phyloP scores from a whole-genome alignment of 371 early-diverging fungal genomes.

The Nematocida sp. region DNA sequence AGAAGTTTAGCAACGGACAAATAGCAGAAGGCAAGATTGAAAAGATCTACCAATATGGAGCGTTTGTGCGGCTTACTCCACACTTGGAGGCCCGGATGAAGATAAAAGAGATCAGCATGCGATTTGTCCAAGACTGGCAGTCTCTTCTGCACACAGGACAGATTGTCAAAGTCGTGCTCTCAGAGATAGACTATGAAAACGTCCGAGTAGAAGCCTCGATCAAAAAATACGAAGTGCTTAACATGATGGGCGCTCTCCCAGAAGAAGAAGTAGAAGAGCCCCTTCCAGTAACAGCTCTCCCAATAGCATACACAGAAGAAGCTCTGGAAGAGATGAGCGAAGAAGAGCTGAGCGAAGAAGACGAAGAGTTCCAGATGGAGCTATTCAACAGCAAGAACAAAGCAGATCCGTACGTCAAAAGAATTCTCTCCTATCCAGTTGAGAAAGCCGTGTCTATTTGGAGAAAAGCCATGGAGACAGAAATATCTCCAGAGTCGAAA shows the following conservation, averaged over 20 bases:
- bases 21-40: constrained; percentile 10
- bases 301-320: constrained; percentile 1
- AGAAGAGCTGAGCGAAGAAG: not conserved
- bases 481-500: constrained; percentile 23
- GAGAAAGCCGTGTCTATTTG: not conserved
- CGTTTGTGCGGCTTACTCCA: not conserved
- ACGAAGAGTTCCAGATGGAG: constrained; percentile 42
- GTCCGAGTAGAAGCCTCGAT: constrained; percentile 35
- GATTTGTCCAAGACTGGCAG: constrained; percentile 40
- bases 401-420: constrained; percentile 19
- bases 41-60: constrained; percentile 32
- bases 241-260: not conserved
- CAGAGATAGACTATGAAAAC: constrained; percentile 38
- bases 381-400: constrained; percentile 42
- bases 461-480: not conserved
- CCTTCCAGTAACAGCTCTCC: not conserved
- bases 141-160: constrained; percentile 30
- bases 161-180: constrained; percentile 18
- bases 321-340: not conserved
- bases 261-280: not conserved
- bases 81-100: constrained; percentile 4
- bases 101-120: constrained; percentile 18
- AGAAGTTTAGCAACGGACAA: constrained; percentile 29
- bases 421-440: constrained; percentile 6
- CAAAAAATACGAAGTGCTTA: constrained; percentile 44